Conservation (phyloP, 2,329 filamentous ascomycete species). For the Pestalotiopsis sp. region DNA sequence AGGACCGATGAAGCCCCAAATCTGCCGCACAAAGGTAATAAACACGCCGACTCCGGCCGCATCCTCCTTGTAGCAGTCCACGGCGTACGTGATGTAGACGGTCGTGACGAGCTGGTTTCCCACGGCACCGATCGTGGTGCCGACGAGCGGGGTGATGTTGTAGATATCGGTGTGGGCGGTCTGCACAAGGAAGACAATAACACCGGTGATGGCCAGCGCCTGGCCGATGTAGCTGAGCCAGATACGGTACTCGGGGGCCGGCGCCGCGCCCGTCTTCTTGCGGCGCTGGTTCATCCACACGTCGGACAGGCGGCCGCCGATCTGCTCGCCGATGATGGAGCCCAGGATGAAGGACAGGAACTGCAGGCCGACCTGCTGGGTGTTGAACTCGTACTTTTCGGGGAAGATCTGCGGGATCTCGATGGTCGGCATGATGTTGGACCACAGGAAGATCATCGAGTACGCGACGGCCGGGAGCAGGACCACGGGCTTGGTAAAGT, state of each 20-base stretch:
- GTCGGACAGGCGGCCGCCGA: conserved; percentile 55
- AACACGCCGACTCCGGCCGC: conserved; percentile 58
- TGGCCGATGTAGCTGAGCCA: conserved; percentile 58
- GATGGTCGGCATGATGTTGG: conserved; percentile 52
- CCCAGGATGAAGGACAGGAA: conserved; percentile 58
- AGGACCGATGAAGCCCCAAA: conserved; percentile 50
- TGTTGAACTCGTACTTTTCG: conserved; percentile 56
- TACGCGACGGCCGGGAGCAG: conserved; percentile 53
- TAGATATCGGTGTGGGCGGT: conserved; percentile 43
- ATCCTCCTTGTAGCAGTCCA: conserved; percentile 56
- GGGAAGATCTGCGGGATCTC: conserved; percentile 61
- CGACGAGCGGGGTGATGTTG: conserved; percentile 58
- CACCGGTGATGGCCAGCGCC: conserved; percentile 47
- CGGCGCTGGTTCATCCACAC: conserved; percentile 46
- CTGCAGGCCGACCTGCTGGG: conserved; percentile 59
- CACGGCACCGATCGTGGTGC: conserved; percentile 49
- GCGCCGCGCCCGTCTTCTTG: conserved; percentile 28
- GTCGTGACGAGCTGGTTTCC: conserved; percentile 64
- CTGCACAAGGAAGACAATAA: conserved; percentile 55
- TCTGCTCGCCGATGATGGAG: conserved; percentile 56
- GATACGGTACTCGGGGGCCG: conserved; percentile 51
- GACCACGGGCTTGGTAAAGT: conserved; percentile 46
- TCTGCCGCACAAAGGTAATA: conserved; percentile 55
- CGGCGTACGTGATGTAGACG: conserved; percentile 58
- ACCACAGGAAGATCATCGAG: conserved; percentile 57